A percentile compares a stretch with the other conserved stretches of the same genome.
These are phyloP conservation scores for Pyrus bretschneideri DNA, from an alignment of 306 rosid species.

Conservation along the genomic window DNA sequence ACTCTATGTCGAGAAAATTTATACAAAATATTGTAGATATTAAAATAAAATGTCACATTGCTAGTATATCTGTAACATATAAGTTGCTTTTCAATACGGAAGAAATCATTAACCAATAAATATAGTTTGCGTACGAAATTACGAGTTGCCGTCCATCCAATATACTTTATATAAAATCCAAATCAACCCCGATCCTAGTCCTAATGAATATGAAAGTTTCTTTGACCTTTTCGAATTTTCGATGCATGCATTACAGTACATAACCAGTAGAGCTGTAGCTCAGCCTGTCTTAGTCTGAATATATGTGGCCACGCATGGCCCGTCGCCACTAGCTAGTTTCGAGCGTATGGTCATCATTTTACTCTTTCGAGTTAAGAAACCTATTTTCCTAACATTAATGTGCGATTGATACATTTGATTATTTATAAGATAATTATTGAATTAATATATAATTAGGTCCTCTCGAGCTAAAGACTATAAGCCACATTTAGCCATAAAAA, in stretches of 20 bases:
- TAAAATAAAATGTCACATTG: no score
- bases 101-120: background rate
- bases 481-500: no score
- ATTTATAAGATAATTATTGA: background rate
- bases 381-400: background rate
- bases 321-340: background rate
- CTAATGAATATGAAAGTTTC: background rate
- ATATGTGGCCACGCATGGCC: background rate
- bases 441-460: no score
- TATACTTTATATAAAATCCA: background rate
- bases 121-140: background rate
- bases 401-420: background rate
- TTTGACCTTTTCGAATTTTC: background rate
- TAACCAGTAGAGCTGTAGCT: background rate
- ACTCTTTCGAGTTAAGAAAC: background rate
- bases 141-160: background rate
- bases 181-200: background rate
- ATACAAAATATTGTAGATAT: no score
- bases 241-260: background rate
- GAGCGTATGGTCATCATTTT: background rate
- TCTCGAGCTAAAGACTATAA: no score
- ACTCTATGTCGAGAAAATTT: no score
- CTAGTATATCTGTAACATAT: no score
- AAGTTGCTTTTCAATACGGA: background rate
- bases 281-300: background rate